Evolutionary conservation across 345 rosid species (phyloP), one percentile per base, ranked within the genome.

Genomic region (Iberis pinnata): DNA sequence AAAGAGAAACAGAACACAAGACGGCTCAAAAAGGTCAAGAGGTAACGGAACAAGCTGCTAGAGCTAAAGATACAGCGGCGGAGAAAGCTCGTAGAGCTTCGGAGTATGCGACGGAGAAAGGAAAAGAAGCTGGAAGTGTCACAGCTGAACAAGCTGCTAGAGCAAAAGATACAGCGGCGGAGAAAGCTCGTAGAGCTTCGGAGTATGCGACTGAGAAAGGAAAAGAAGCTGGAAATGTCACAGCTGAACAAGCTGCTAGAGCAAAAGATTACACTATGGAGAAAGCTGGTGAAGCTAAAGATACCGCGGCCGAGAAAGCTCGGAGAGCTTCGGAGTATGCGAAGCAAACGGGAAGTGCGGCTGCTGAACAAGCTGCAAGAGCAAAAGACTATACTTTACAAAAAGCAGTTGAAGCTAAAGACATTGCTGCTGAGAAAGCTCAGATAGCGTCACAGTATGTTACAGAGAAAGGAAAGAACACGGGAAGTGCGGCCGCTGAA

Each of bases 171-270:
- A 59, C 56, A 0, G 60, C 69, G 8, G 14, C 72, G 0, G 70
- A 57, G 26, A 74, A 74, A 9, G 70, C 78, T 10, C 53, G 29
- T 1, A 70, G 52, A 37, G 68, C 65, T 4, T 13, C 75, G 0
- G 56, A 65, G 10, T 67, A 72, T 46, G 43, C 20, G 12, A 42
- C 78, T n/a, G 74, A 80, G 64, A 76, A 76, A 41, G 73, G 75
- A 10, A 52, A 11, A 1, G 18, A 71, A 55, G 15, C 69, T 11
- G 60, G 75, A 49, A 40, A 18, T 0, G 16, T 12, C 10, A 24
- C 58, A 0, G 37, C 37, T 32, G 71, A 73, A 19, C 75, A 63
- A 24, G 69, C 61, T 3, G 49, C 39, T 31, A 60, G 67, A 60
- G 67, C 70, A 4, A 29, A 29, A 22, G 25, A 22, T 22, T 22